phyloP scores from a whole-genome alignment of 768 basidiomycete species.

The Kwoniella botswanensis region DNA sequence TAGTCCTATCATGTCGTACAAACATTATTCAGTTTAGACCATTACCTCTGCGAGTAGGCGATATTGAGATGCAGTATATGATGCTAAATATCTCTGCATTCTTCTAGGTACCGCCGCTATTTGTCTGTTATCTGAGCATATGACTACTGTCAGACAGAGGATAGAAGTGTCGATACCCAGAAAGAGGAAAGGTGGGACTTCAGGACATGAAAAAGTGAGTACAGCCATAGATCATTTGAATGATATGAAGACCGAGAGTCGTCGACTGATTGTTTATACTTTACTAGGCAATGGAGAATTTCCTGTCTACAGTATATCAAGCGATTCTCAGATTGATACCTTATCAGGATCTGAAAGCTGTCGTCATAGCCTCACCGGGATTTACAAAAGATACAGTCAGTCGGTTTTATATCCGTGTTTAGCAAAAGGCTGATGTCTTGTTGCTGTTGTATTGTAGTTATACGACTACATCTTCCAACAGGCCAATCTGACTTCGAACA shows the following conservation, averaged over 20 bases:
- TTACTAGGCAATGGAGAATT: slow-evolving; percentile 71
- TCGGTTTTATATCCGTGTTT: not conserved
- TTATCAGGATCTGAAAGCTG: slow-evolving; percentile 77
- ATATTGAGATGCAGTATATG: no score
- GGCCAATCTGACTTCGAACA: slow-evolving; percentile 77
- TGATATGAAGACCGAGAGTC: not conserved
- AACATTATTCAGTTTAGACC: no score
- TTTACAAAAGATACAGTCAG: slow-evolving; percentile 86
- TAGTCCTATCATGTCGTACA: no score
- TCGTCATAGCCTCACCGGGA: slow-evolving; percentile 95
- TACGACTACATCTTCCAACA: slow-evolving; percentile 82
- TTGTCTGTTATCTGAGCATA: slow-evolving; percentile 93
- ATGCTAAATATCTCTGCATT: not conserved
- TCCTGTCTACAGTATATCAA: slow-evolving; percentile 82
- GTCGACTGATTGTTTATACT: not conserved
- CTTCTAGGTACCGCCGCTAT: slow-evolving; percentile 78
- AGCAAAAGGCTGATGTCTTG: no score
- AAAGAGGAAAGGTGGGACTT: slow-evolving; percentile 79
- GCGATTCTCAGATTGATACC: slow-evolving; percentile 90
- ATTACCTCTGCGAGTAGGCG: no score
- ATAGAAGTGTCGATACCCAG: slow-evolving; percentile 87
- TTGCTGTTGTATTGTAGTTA: slow-evolving; percentile 31
- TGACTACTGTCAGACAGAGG: slow-evolving; percentile 90
- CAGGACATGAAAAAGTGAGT: slow-evolving; percentile 81
- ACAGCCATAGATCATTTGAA: not conserved